Base-by-base conservation (phyloP, 352 stramenopile species). In the Phytophthora syringae region DNA sequence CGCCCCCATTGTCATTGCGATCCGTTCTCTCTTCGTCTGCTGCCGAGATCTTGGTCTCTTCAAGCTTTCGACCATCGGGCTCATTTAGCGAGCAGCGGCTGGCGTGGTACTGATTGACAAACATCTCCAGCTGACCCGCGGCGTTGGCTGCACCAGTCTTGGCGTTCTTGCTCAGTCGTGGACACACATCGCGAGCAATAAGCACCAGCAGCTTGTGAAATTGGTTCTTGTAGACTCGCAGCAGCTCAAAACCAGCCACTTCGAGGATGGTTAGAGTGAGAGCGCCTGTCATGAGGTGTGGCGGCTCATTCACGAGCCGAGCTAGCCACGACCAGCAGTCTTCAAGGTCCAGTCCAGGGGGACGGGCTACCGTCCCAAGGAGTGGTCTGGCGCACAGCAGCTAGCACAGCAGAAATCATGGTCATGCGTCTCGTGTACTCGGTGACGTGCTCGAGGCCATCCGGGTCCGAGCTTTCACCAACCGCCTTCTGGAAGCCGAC, bases 401-500 rank as follows among this genome's bases (percentile, higher is more conserved):
- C 83, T 7, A 93, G 70, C 21, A 92, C 80, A 2, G 85, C 83
- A 1, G 79, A 61, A 52, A 92, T 64, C 85, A 92, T 92, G 2
- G 77, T 93, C 80, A 93, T 93, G 52, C 85, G 85, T 64, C 87
- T 85, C 15, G 85, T 75, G 61, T 91, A 93, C 48, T 88, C 85
- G 3, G 85, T 92, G 10, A 93, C 68, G 60, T 93, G 85, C 64
- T 93, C 85, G 1, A 93, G 68, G 1, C 71, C 69, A 42, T 90
- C 80, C 0, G 72, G 76, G 39, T 88, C 79, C 0, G 70, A 84
- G 22, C 73, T 86, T 36, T 92, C 79, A 5, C 78, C 81, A 0
- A 93, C 73, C 0, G 83, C 79, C 20, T 79, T 75, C 39, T 93
- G 81, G 39, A 93, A 92, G 1, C 83, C 83, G 16, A 92, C 63